These are phyloP conservation scores for Botrytis sinoallii DNA, from an alignment of 2,329 filamentous ascomycete species.

Conservation along the genomic window DNA sequence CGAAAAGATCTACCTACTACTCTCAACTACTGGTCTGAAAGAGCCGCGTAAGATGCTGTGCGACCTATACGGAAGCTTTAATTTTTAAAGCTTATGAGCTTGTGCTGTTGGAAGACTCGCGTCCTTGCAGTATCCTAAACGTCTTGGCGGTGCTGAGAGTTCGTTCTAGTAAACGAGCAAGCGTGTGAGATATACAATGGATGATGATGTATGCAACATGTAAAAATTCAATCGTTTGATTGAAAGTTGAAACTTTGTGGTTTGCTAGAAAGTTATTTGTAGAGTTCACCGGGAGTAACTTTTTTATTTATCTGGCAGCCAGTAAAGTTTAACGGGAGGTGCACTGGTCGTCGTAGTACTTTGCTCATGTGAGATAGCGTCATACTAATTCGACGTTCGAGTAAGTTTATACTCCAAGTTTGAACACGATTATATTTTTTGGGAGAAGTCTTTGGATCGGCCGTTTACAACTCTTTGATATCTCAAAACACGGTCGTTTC, in stretches of 20 bases:
- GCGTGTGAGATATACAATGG: neutral
- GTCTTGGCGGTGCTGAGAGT: slow-evolving; percentile 13
- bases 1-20: neutral
- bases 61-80: neutral
- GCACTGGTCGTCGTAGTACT: neutral
- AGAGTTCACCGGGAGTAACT: neutral
- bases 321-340: neutral
- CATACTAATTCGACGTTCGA: neutral
- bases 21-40: neutral
- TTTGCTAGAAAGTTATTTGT: neutral
- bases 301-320: neutral
- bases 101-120: neutral
- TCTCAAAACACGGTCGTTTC: neutral
- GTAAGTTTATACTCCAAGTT: neutral
- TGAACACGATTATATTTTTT: neutral
- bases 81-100: neutral
- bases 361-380: neutral
- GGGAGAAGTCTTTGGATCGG: neutral
- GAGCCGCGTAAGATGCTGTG: neutral
- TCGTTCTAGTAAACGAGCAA: neutral
- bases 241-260: neutral
- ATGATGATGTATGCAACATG: neutral
- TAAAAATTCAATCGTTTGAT: neutral
- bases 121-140: slow-evolving; percentile 18
- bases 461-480: neutral